Evolutionary conservation across 768 basidiomycete genomes (phyloP), one percentile per base, ranked within the genome.

Genomic region (Rhodotorula babjevae): DNA sequence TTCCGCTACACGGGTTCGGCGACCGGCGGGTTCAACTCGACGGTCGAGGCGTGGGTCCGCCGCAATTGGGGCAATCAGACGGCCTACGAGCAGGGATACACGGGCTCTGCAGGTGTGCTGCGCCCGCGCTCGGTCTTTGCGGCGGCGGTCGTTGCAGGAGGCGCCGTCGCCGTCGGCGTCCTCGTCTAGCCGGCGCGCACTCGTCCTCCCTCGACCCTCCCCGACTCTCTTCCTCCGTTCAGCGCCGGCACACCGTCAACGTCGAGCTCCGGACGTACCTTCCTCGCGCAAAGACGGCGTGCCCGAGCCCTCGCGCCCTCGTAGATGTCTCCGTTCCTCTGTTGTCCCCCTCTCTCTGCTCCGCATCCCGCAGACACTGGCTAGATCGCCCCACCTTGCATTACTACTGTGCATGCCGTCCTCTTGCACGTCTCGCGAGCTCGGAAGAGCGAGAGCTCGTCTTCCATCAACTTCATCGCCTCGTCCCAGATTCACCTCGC

Each of bases 41-140:
- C 74, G 21, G 65, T 69, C 46, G 74, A 76, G 36, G 14, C 23
- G 19, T 75, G 74, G 74, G n/a, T 75, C 2, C 42, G 74, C 5
- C 18, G 31, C 3, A 61, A 63, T 36, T 57, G 67, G 23, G 74
- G 74, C 11, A 75, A 75, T 44, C 36, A 50, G 6, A 33, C 47
- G 21, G 65, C 58, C 4, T 65, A 65, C 33, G 44, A 49, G 47
- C 29, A 58, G 14, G 65, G 65, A 5, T 65, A 65, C 47, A 58
- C 65, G 21, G 65, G 65, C 46, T 47, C 14, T 10, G 60, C 42
- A 16, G 12, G 25, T 2, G 25, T n/a, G 0, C 7, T 61, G 10
- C 19, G 40, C 0, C 25, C 40, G 10, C 27, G 14, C 27, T 8
- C 18, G 23, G 40, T 25, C 25, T 3, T 42, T 10, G 44, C 8